Base-by-base conservation (phyloP, 2,329 filamentous ascomycete species). In the Fusarium palustre region DNA sequence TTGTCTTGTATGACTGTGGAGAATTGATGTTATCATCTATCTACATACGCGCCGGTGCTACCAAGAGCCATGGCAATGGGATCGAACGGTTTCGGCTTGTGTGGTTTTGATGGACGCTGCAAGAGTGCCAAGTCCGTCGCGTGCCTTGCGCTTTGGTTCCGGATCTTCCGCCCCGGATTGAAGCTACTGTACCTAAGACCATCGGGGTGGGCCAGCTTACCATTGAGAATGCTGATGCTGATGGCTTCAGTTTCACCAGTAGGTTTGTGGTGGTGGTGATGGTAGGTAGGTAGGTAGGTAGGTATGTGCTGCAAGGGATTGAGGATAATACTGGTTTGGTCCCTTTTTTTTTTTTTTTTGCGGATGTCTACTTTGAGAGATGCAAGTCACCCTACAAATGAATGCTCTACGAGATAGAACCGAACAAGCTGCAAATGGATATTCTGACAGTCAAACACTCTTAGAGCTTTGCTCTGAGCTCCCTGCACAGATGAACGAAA, bases 81-180 rank as follows among this genome's bases (percentile, higher is more conserved):
- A 34, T 48, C 34, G n/a, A 55, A 30, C 36, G 42, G 43, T 30
- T 55, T 34, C 28, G 24, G 22, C 8, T 30, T 59, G 25, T 25
- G 25, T 25, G 25, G 25, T 6, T 25, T n/a, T n/a, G 25, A 25
- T 25, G 25, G 25, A 25, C 25, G 25, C 25, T 25, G 9, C 25
- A 25, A 25, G 25, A 25, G 25, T 16, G 38, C 22, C 42, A 45
- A 45, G 42, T 45, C 24, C 18, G 25, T 20, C 25, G 24, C 31
- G 47, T 49, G 33, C 33, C 47, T 49, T 48, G 22, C 28, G 58
- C 50, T 66, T 61, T 67, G 49, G 25, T 18, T 18, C 71, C 69
- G 71, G 69, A 62, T 72, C 64, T 69, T 70, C 71, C 71, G 69
- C 62, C 69, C 66, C 71, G 66, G 70, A 68, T 38, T 67, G 42